Base-by-base conservation (phyloP, 164 flowering plant genomes). In the Vitis labrusca region DNA sequence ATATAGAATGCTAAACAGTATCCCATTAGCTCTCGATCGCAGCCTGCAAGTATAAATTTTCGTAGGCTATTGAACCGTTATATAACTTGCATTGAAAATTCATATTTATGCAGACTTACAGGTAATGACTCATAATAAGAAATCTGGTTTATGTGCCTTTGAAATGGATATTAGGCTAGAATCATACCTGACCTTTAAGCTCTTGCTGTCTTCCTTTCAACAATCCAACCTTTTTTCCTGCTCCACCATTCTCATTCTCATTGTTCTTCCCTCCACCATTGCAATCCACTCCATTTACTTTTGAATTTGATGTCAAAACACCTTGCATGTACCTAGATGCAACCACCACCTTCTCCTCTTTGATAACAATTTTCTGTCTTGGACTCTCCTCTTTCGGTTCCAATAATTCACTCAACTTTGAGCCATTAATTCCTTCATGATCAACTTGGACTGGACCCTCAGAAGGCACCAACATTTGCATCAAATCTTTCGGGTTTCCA, bases 301-400 rank as follows among this genome's bases (percentile, higher is more conserved):
- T 84, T 3, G 79, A 53, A 73, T 71, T 83, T 5, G 74, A 16
- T 50, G 78, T 17, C 66, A 76, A 32, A 65, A 86, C 68, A 30
- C 96, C 94, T 73, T 85, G 93, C 94, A 93, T 85, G 48, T 95
- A 93, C 86, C 98, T 85, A 0, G 99, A 95, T n/a, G 91, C 80
- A 65, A 93, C 99, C 23, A 12, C 81, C 13, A 77, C 84, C 71
- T 88, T 95, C 79, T 95, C 94, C 80, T 91, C 94, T 71, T 95
- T 93, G 50, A 95, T 93, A n/a, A 89, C 86, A 80, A 91, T 74
- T 61, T 74, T 87, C 57, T 87, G 80, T 62, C 77, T 82, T 10
- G 74, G 48, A 51, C 66, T 77, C 56, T 65, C 77, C 53, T 76
- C 86, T 61, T 76, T 84, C 0, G 49, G 71, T 29, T 83, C 85